These are phyloP conservation scores for Clavispora santaluciae DNA, from an alignment of 805 yeast species.

Conservation along the genomic window DNA sequence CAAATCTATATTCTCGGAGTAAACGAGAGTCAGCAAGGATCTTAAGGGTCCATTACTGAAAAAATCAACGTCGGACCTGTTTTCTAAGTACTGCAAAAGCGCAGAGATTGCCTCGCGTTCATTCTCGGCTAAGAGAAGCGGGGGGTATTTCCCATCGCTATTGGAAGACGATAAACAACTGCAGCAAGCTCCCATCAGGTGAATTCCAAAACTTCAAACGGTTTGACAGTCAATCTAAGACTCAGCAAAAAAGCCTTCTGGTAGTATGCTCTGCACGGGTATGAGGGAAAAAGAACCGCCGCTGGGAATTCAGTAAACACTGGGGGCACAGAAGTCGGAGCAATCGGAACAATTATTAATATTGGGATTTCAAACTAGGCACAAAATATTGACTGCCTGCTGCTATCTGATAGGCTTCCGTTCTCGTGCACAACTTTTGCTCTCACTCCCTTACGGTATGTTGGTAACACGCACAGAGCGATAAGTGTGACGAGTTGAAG, in stretches of 20 bases:
- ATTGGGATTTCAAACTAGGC: neutral
- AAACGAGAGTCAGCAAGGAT: constrained; percentile 87
- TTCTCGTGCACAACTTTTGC: neutral
- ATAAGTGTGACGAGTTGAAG: constrained; percentile 1
- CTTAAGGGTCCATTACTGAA: constrained; percentile 80
- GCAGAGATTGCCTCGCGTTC: constrained; percentile 96
- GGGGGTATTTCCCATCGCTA: constrained; percentile 63
- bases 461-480: constrained; percentile 1
- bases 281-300: neutral
- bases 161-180: constrained; percentile 39
- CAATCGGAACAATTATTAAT: neutral
- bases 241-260: neutral
- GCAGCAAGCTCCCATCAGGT: constrained; percentile 38
- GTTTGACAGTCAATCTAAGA: neutral
- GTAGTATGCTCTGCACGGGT: neutral
- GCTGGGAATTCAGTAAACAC: neutral
- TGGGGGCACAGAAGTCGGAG: neutral
- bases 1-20: constrained; percentile 89
- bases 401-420: neutral
- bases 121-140: constrained; percentile 79
- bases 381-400: neutral
- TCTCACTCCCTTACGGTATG: neutral
- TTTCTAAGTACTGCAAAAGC: constrained; percentile 81
- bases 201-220: neutral
- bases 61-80: constrained; percentile 81